Conservation (phyloP, 768 basidiomycete genomes). For the Lentinula lateritia region DNA sequence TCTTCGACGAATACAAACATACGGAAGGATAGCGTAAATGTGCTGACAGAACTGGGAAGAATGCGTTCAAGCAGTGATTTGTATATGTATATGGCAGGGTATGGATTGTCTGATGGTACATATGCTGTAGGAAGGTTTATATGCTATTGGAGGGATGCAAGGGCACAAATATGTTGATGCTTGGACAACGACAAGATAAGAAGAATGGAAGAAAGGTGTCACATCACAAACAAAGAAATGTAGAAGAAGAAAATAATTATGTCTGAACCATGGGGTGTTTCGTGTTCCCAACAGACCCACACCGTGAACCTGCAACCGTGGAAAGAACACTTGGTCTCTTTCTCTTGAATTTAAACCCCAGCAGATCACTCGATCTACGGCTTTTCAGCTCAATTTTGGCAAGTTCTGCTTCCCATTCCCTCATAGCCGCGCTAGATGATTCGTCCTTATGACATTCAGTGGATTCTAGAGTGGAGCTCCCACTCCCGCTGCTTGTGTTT, state of each 20-base stretch:
- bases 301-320: not conserved
- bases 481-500: not conserved
- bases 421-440: conserved; percentile 19
- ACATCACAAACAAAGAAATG: not conserved
- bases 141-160: not conserved
- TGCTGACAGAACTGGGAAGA: not conserved
- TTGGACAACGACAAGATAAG: not conserved
- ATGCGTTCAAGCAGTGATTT: not conserved
- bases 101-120: conserved; percentile 1
- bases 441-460: not conserved
- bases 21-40: not conserved
- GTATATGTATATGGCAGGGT: not conserved
- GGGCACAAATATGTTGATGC: not conserved
- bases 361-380: conserved; percentile 42
- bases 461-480: not conserved
- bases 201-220: not conserved
- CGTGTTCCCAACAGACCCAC: not conserved
- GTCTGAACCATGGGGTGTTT: not conserved
- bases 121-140: not conserved
- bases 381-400: conserved; percentile 63
- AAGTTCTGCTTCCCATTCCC: conserved; percentile 79
- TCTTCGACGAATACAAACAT: not conserved
- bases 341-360: conserved; percentile 36
- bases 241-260: not conserved
- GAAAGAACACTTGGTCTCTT: conserved; percentile 5